Percentiles rank a stretch among this genome's conserved stretches.
Evolutionary conservation across 2,329 filamentous ascomycete genomes (phyloP).

Genomic region (Myriangium duriaei): DNA sequence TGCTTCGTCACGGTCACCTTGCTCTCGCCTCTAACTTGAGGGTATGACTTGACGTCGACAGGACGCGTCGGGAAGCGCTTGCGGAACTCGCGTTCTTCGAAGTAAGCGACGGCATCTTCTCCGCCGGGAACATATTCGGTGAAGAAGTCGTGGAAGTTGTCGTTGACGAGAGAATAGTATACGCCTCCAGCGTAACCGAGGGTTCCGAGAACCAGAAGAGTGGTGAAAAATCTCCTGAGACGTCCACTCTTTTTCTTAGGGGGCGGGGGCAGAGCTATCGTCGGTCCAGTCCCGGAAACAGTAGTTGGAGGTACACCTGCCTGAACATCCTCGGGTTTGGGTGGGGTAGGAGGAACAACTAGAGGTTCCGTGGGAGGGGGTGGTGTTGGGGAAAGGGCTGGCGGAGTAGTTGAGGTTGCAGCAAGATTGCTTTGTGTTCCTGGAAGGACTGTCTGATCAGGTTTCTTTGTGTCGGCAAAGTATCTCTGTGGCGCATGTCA

Average conservation of each 20-base stretch:
- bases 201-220: conserved; percentile 61
- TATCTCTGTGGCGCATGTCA: conserved; percentile 15
- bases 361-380: conserved; percentile 11
- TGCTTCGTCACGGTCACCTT: conserved; percentile 73
- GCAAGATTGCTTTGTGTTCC: conserved; percentile 19
- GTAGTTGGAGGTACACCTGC: conserved; percentile 19
- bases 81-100: conserved; percentile 89
- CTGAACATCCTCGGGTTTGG: conserved; percentile 11
- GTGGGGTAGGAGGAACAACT: conserved; percentile 17
- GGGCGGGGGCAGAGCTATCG: conserved; percentile 29
- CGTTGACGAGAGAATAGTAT: conserved; percentile 83
- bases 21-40: conserved; percentile 43
- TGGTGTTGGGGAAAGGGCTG: conserved; percentile 11
- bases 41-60: conserved; percentile 29
- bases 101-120: conserved; percentile 86
- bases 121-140: conserved; percentile 92
- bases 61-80: conserved; percentile 59
- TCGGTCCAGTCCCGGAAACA: conserved; percentile 25
- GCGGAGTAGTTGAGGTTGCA: conserved; percentile 18
- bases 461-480: conserved; percentile 19
- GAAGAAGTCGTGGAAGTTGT: conserved; percentile 99
- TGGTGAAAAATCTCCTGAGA: conserved; percentile 65
- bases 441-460: conserved; percentile 23
- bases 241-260: conserved; percentile 53
- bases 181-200: conserved; percentile 78